Percentiles rank a stretch among this genome's conserved stretches.
phyloP scores from a whole-genome alignment of 2,329 filamentous ascomycete genomes.

The Colletotrichum salicis region DNA sequence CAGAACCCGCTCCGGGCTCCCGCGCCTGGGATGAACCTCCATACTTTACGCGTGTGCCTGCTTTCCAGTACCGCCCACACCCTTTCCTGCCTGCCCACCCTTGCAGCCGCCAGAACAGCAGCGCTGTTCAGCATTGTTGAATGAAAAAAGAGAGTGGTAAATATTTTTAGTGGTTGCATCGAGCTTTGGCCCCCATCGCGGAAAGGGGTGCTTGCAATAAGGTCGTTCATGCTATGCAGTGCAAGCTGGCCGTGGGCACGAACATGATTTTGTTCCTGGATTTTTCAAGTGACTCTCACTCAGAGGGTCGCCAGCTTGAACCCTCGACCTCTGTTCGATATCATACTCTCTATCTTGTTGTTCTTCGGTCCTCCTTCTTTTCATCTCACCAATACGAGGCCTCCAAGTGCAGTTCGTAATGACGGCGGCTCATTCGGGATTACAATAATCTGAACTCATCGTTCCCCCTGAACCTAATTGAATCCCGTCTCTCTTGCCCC shows the following conservation, averaged over 20 bases:
- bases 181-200: conserved; percentile 1
- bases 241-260: neutral
- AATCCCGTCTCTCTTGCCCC: neutral
- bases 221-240: neutral
- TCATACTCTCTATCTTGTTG: neutral
- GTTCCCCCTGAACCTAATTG: neutral
- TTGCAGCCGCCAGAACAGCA: neutral
- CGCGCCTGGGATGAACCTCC: conserved; percentile 18
- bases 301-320: neutral
- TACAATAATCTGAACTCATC: neutral
- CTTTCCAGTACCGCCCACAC: neutral
- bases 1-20: neutral
- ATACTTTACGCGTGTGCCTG: neutral
- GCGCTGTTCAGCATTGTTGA: neutral
- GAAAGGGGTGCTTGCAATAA: neutral
- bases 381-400: neutral
- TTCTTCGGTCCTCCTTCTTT: neutral
- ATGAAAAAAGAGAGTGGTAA: neutral
- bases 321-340: neutral
- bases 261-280: neutral
- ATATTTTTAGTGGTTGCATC: neutral
- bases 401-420: neutral
- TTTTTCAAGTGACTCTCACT: neutral
- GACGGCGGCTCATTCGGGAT: neutral
- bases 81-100: neutral